Base-by-base conservation (phyloP, 305 asterid species). In the Vinca major region DNA sequence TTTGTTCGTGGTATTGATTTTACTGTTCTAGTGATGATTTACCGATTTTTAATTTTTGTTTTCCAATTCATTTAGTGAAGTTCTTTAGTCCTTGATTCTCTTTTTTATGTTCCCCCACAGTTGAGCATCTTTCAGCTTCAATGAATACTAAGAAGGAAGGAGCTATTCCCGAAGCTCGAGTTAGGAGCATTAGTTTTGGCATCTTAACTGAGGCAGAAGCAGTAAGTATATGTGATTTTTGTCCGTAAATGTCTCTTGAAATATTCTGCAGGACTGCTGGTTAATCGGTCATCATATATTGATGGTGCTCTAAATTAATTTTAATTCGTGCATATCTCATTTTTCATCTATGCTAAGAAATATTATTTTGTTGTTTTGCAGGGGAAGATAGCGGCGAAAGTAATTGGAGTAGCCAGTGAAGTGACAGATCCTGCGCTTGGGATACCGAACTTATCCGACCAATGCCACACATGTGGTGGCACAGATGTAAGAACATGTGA, bases 391-490 rank as follows among this genome's bases (percentile, higher is more conserved):
- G 79, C 93, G 19, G 81, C 85, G 45, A 73, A 71, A 63, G 82
- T 75, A 7, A 72, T 94, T 62, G 84, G 72, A 74, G 74, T 80
- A n/a, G 86, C 73, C 48, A 79, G 84, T 72, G 96, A 94, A 77
- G 98, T 94, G 70, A 85, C 93, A 20, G 95, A 86, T 84, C 91
- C 96, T 60, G 86, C 96, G 13, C 68, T 91, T 45, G 98, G 96
- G 67, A 78, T 91, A 54, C 97, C 98, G 7, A 80, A 89, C 74
- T 66, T 56, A 47, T 76, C 79, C 62, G 67, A 77, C 11, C 86
- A 91, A 67, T 94, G 99, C 71, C 55, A 44, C 41, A 89, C 97
- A 60, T 94, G 99, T 76, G 97, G 97, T 37, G 90, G 95, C 20
- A 82, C 73, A 74, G 74, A 62, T 68, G 39, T 80, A 56, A 89